phyloP scores from a whole-genome alignment of 176 grass and related monocot genomes.

The Oryza rufipogon region DNA sequence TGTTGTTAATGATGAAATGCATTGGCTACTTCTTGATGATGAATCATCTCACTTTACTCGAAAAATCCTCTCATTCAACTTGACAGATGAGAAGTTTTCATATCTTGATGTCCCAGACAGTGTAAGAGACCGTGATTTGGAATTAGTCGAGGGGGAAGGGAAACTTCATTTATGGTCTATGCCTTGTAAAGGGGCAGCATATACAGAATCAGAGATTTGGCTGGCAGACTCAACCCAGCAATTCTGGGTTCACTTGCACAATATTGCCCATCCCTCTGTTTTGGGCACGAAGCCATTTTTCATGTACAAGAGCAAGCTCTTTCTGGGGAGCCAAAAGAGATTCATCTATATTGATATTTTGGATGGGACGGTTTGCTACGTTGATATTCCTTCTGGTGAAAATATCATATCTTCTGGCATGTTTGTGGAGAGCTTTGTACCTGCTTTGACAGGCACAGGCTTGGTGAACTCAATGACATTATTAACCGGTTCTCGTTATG shows the following conservation, averaged over 20 bases:
- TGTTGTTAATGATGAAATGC: constrained; percentile 40
- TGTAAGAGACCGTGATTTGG: constrained; percentile 42
- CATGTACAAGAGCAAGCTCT: constrained; percentile 46
- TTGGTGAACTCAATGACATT: constrained; percentile 30
- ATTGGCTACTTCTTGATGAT: constrained; percentile 51
- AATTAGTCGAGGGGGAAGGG: constrained; percentile 42
- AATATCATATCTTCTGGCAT: constrained; percentile 42
- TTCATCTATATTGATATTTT: constrained; percentile 42
- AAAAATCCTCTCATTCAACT: constrained; percentile 42
- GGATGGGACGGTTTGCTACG: constrained; percentile 35
- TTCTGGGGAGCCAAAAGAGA: constrained; percentile 40
- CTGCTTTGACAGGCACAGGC: constrained; percentile 21
- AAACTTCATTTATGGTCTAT: constrained; percentile 49
- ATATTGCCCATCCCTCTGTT: neutral
- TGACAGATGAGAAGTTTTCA: constrained; percentile 43
- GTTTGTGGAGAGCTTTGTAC: constrained; percentile 57
- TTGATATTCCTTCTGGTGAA: constrained; percentile 39
- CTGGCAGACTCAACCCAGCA: neutral
- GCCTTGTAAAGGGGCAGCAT: constrained; percentile 12
- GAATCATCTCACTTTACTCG: constrained; percentile 24
- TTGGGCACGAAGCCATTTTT: constrained; percentile 37
- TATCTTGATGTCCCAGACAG: constrained; percentile 29
- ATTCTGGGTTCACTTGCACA: constrained; percentile 37
- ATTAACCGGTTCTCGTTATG: neutral
- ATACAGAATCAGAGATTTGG: constrained; percentile 46